Conservation (phyloP, 352 stramenopile species). For the Phytophthora lateralis region DNA sequence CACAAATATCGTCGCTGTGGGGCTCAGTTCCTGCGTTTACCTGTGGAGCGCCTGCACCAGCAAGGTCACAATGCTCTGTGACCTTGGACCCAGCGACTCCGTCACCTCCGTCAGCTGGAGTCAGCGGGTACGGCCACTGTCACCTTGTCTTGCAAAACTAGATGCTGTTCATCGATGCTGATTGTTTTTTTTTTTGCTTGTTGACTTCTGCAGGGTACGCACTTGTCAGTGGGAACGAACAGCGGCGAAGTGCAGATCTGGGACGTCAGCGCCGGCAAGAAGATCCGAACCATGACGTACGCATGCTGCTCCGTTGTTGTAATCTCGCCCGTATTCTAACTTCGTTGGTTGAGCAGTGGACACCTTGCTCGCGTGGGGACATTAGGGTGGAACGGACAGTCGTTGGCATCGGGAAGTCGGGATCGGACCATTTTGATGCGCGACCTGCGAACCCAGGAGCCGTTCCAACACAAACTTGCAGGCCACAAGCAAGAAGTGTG, state of each 20-base stretch:
- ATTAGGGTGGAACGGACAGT: conserved; percentile 89
- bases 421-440: conserved; percentile 94
- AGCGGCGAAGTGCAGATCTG: conserved; percentile 95
- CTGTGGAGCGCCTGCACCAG: conserved; percentile 94
- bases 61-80: conserved; percentile 95
- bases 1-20: conserved; percentile 95
- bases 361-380: conserved; percentile 94
- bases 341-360: conserved; percentile 46
- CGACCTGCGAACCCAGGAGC: conserved; percentile 83
- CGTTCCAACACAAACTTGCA: conserved; percentile 60
- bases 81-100: conserved; percentile 69
- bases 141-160: neutral
- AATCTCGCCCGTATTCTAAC: conserved; percentile 6
- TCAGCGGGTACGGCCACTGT: conserved; percentile 58
- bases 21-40: conserved; percentile 94
- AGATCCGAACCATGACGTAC: conserved; percentile 90
- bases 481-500: conserved; percentile 93
- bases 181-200: conserved; percentile 3
- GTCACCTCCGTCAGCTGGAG: conserved; percentile 96
- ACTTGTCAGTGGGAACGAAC: conserved; percentile 94
- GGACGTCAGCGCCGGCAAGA: conserved; percentile 90
- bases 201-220: conserved; percentile 64
- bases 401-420: conserved; percentile 94
- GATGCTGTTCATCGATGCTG: neutral
- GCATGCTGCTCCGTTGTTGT: conserved; percentile 7